These are phyloP conservation scores for Neophaeococcomyces mojaviensis DNA, from an alignment of 2,329 filamentous ascomycete genomes.

Conservation along the genomic window DNA sequence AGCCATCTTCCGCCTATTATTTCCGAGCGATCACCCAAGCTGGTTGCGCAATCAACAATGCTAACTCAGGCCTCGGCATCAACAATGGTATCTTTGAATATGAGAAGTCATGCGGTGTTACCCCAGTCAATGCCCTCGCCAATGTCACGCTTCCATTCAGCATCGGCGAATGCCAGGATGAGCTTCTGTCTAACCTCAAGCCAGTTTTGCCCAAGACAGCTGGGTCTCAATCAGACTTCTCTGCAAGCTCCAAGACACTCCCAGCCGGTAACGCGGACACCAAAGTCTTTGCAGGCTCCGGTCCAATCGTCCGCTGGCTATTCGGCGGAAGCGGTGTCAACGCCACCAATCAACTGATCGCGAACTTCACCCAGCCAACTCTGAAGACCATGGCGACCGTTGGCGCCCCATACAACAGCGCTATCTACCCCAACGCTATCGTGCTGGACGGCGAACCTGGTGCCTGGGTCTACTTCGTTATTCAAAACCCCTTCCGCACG, in stretches of 20 bases:
- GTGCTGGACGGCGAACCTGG: slow-evolving; percentile 16
- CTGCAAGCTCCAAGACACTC: slow-evolving; percentile 12
- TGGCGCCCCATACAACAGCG: slow-evolving; percentile 17
- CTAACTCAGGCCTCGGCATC: slow-evolving; percentile 17
- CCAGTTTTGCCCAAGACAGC: slow-evolving; percentile 13
- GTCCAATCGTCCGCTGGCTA: slow-evolving; percentile 17
- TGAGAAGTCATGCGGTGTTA: slow-evolving; percentile 13
- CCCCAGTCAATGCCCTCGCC: slow-evolving; percentile 10
- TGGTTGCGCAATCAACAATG: slow-evolving; percentile 12
- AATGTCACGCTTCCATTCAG: neutral
- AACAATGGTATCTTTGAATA: slow-evolving; percentile 19
- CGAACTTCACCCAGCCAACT: slow-evolving; percentile 17
- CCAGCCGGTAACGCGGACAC: slow-evolving; percentile 18
- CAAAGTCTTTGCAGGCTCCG: slow-evolving; percentile 13
- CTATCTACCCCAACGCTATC: slow-evolving; percentile 15
- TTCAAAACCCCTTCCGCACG: slow-evolving; percentile 24
- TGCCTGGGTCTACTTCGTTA: slow-evolving; percentile 22
- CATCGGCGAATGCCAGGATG: slow-evolving; percentile 16
- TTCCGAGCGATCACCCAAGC: slow-evolving; percentile 20
- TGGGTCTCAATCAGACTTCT: slow-evolving; percentile 11
- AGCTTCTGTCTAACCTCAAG: slow-evolving; percentile 18
- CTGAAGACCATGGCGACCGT: slow-evolving; percentile 17
- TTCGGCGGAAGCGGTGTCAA: slow-evolving; percentile 4
- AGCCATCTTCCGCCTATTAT: slow-evolving; percentile 19
- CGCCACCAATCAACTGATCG: neutral